A percentile compares a stretch with the other conserved stretches of the same genome.
These are phyloP conservation scores for Inonotus obliquus DNA, from an alignment of 1,284 basidiomycete species.

Conservation along the genomic window DNA sequence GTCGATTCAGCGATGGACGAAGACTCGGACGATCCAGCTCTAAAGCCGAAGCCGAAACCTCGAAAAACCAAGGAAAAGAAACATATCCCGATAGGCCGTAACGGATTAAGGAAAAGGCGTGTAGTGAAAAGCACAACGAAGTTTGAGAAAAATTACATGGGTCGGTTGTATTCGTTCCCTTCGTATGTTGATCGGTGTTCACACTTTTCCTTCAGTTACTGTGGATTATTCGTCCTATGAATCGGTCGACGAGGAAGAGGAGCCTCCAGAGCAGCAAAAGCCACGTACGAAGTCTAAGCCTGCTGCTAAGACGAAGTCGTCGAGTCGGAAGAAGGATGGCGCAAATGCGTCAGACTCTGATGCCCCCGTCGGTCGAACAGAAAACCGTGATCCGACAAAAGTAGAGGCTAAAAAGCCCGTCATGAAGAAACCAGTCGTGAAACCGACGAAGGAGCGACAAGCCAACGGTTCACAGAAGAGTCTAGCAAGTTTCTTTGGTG, in stretches of 20 bases:
- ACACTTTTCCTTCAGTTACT: conserved; percentile 40
- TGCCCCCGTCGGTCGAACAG: neutral
- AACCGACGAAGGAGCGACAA: neutral
- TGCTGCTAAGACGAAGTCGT: conserved; percentile 22
- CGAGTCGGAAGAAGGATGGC: neutral
- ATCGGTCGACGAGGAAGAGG: conserved; percentile 56
- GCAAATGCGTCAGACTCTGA: neutral
- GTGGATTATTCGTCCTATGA: conserved; percentile 79
- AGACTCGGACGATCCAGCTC: conserved; percentile 31
- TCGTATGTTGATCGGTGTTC: neutral
- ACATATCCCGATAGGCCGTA: conserved; percentile 58
- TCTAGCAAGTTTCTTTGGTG: conserved; percentile 14
- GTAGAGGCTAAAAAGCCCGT: conserved; percentile 31
- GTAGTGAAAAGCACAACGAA: conserved; percentile 52
- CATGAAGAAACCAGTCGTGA: conserved; percentile 18
- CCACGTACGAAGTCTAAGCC: conserved; percentile 29
- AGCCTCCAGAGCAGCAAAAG: conserved; percentile 21
- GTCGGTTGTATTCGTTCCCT: conserved; percentile 36
- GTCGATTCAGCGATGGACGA: conserved; percentile 31
- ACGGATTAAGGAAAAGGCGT: conserved; percentile 68
- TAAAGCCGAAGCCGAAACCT: conserved; percentile 34
- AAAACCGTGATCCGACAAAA: conserved; percentile 20
- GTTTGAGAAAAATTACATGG: conserved; percentile 62
- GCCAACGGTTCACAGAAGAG: conserved; percentile 9
- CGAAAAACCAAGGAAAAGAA: conserved; percentile 57